Conservation (phyloP, 1,139 yeast genomes). For the Pichia sp. region DNA sequence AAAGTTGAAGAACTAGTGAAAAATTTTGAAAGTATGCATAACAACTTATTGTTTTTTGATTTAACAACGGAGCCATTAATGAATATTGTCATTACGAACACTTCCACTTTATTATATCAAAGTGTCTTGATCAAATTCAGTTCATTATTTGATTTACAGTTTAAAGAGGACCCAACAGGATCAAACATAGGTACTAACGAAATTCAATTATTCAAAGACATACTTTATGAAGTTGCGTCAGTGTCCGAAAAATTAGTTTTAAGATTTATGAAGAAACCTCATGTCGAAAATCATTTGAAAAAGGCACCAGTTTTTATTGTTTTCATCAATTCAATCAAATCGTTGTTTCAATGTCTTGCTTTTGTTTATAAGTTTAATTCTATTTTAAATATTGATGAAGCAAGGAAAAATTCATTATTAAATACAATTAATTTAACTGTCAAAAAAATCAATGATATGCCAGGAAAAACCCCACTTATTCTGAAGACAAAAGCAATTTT, state of each 20-base stretch:
- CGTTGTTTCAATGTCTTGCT: conserved; percentile 25
- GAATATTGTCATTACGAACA: conserved; percentile 22
- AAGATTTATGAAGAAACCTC: conserved; percentile 17
- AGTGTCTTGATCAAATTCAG: conserved; percentile 23
- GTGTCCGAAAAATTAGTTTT: conserved; percentile 19
- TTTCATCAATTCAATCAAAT: conserved; percentile 24
- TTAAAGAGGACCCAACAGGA: conserved; percentile 14
- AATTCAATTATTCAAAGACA: conserved; percentile 17
- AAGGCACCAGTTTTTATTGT: conserved; percentile 22
- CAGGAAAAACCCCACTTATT: conserved; percentile 11
- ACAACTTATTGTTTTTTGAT: conserved; percentile 24
- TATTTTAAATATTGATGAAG: conserved; percentile 10
- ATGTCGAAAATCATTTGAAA: conserved; percentile 15
- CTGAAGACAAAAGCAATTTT: conserved; percentile 15
- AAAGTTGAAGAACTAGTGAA: conserved; percentile 24
- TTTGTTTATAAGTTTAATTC: conserved; percentile 19
- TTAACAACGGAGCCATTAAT: conserved; percentile 22
- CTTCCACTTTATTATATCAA: conserved; percentile 25
- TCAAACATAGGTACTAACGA: conserved; percentile 17
- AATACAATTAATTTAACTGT: conserved; percentile 9
- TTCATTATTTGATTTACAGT: conserved; percentile 19
- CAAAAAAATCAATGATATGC: conserved; percentile 4
- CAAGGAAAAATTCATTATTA: conserved; percentile 7
- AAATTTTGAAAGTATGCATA: conserved; percentile 24
- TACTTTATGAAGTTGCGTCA: conserved; percentile 18